These are phyloP conservation scores for peach (Prunus persica) DNA, from an alignment of 306 rosid species.

Conservation along the genomic window Prunus_persica_NCBIv2 NC_034009.1:7995501-7996000, in stretches of 20 bases:
- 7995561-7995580: background rate
- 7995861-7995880: background rate
- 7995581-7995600: background rate
- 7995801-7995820: background rate
- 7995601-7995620: background rate
- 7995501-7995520: background rate
- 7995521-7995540: background rate
- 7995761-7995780: background rate
- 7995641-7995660: background rate
- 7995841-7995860: background rate
- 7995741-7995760: background rate
- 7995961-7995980: background rate
- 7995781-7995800: background rate
- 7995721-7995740: background rate
- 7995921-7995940: background rate
- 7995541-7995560: background rate
- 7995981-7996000: background rate
- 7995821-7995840: too few relatives aligned
- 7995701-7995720: background rate
- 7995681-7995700: background rate
- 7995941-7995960: background rate
- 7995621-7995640: background rate
- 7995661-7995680: too few relatives aligned
- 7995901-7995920: background rate
- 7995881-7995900: background rate